Base-by-base conservation (phyloP, 139 green algal species). In the Closterium sp. region DNA sequence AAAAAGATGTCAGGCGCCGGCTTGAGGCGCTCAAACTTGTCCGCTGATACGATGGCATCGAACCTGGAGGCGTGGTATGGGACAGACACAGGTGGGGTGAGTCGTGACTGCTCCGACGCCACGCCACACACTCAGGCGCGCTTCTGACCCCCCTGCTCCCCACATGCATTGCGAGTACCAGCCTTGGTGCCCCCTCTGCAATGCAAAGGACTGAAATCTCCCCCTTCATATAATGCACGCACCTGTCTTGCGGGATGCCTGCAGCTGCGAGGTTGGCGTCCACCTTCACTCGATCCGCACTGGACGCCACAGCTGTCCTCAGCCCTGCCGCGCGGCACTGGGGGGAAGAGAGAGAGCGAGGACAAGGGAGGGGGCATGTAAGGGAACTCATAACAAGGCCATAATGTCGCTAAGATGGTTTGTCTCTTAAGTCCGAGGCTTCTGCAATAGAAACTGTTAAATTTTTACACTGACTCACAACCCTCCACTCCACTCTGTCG, bases 1-100 rank as follows among this genome's bases (percentile, higher is more conserved):
- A 97, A 92, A 86, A 97, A 97, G 90, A 97, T 97, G 95, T 97
- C 96, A 28, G 96, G 96, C 19, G 85, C 89, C 1, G 96, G 96
- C 89, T 97, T 97, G 70, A 96, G 92, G 19, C 92, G 89, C 70
- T 97, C 95, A 91, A 97, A 96, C 4, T 92, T 92, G 89, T 97
- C 96, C 10, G 95, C 96, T 6, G 96, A 95, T 19, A 97, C 95
- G 1, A 97, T 93, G 84, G 94, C 91, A 70, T 97, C 96, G 94
- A 97, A 97, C 31, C 91, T 93, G 91, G 21, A 9, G 62, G 62
- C 13, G 38, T 28, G 29, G 31, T 11, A 90, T 31, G 30, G 13
- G n/a, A n/a, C n/a, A n/a, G n/a, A n/a, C n/a, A n/a, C n/a, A n/a
- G n/a, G n/a, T n/a, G n/a, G n/a, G n/a, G n/a, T n/a, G n/a, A n/a